Base-by-base conservation (phyloP, 2,329 filamentous ascomycete genomes). In the Sarocladiaceae sp. region DNA sequence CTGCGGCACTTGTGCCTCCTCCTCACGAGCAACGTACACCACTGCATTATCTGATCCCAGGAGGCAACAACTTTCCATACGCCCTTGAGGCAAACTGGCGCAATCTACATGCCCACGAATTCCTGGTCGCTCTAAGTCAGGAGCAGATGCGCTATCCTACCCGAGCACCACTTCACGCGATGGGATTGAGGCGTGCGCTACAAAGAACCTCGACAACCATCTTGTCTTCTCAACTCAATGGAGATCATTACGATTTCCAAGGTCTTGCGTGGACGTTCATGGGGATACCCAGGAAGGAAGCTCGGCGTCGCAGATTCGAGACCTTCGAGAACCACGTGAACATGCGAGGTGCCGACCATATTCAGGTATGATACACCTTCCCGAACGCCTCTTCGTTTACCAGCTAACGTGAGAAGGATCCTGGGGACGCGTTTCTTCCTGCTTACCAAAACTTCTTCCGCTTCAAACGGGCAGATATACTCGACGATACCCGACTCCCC, bases 321-420 rank as follows among this genome's bases (percentile, higher is more conserved):
- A 78, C 73, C 1, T 86, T 83, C 59, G 73, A 63, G 50, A 86
- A 85, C 58, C 84, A 84, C 56, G 74, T 75, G 26, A 85, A 83
- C 60, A 63, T 71, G n/a, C 51, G 56, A 3, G 66, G 69, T 3
- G 76, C 77, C 12, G 77, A 80, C 56, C 58, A 58, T 44, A 17
- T 17, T 11, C 11, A 51, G 37, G 17, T 54, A 23, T 22, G 23
- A 20, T 55, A 40, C 28, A 33, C 22, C 53, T 12, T 25, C 3
- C 25, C 7, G 5, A 26, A 52, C 31, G 48, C 60, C 11, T 58
- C 52, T 35, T 11, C 11, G 48, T 28, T 26, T 47, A 56, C 57
- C 54, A 20, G 52, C 57, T 48, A 46, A 55, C 15, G 62, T 65
- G 25, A 18, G 23, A 15, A 40, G 25, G 17, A 15, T 18, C 35